A percentile compares a stretch with the other conserved stretches of the same genome.
Evolutionary conservation across 108 stramenopile species (phyloP).

Genomic region (Licmophora abbreviata): DNA sequence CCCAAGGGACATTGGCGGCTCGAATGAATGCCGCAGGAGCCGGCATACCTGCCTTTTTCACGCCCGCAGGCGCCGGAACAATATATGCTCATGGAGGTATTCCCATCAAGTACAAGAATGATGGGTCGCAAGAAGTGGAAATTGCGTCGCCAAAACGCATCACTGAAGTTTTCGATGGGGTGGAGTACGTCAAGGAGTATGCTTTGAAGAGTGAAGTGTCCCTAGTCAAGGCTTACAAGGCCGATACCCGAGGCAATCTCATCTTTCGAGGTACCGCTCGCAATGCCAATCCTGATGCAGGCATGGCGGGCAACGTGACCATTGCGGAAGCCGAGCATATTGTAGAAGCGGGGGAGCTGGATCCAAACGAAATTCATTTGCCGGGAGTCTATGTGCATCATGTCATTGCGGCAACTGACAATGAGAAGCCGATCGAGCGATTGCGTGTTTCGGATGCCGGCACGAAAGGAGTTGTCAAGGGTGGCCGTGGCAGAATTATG

Average conservation of each 20-base stretch:
- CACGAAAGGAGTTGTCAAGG: constrained; percentile 32
- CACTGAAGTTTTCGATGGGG: constrained; percentile 67
- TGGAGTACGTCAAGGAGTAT: constrained; percentile 88
- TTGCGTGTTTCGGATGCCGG: constrained; percentile 32
- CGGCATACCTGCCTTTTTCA: constrained; percentile 90
- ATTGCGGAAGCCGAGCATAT: constrained; percentile 90
- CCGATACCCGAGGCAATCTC: constrained; percentile 90
- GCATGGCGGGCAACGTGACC: constrained; percentile 74
- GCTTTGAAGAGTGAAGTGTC: constrained; percentile 70
- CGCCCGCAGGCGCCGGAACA: constrained; percentile 87
- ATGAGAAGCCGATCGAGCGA: constrained; percentile 88
- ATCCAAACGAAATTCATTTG: constrained; percentile 84
- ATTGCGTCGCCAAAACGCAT: constrained; percentile 42
- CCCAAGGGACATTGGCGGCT: constrained; percentile 85
- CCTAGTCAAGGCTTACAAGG: constrained; percentile 84
- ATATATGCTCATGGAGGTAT: constrained; percentile 85
- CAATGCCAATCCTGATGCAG: constrained; percentile 90
- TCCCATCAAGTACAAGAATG: constrained; percentile 77
- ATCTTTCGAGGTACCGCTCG: constrained; percentile 81
- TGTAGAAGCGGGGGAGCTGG: constrained; percentile 76
- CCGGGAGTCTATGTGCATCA: constrained; percentile 88
- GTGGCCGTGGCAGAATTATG: constrained; percentile 74
- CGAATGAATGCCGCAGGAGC: constrained; percentile 79
- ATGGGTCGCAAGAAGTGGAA: constrained; percentile 50
- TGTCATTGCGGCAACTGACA: constrained; percentile 60